Evolutionary conservation across 257 asterid genomes (phyloP).

Genomic region (Eustoma russellianum): DNA sequence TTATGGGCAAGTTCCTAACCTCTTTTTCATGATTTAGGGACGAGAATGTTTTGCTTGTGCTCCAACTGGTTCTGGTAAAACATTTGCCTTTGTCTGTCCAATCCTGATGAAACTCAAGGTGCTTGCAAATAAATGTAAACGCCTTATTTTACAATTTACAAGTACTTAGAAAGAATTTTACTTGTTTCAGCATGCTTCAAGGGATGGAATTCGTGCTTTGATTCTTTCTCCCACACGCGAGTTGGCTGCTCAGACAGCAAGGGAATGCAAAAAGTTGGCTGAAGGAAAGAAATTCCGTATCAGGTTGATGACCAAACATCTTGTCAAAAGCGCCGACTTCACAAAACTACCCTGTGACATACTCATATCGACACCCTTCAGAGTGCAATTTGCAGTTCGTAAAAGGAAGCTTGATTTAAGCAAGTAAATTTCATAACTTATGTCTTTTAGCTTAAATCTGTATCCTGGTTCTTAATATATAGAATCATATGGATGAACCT

Average conservation of each 20-base stretch:
- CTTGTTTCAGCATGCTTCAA: conserved; percentile 54
- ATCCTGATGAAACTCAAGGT: conserved; percentile 82
- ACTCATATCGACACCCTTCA: conserved; percentile 80
- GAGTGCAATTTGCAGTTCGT: conserved; percentile 59
- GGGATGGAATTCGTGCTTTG: conserved; percentile 74
- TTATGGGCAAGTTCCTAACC: too few relatives aligned
- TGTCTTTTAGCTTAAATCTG: not conserved
- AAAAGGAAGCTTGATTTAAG: conserved; percentile 86
- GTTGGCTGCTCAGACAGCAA: conserved; percentile 92
- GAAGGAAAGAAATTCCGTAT: conserved; percentile 73
- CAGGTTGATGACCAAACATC: conserved; percentile 86
- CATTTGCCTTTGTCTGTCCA: conserved; percentile 81
- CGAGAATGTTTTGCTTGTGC: conserved; percentile 95
- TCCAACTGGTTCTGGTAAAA: conserved; percentile 96
- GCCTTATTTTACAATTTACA: not conserved
- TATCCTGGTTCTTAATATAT: not conserved
- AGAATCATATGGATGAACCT: not conserved
- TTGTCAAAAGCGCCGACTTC: conserved; percentile 69
- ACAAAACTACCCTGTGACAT: conserved; percentile 80
- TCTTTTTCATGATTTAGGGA: conserved; percentile 36
- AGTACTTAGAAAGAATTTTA: conserved; percentile 17
- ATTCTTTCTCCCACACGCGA: conserved; percentile 93
- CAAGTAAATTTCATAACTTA: conserved; percentile 40
- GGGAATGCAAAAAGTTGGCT: conserved; percentile 83
- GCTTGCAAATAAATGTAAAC: not conserved